Percentiles rank a stretch among this genome's conserved stretches.
Conservation (phyloP, 78 protist species). For the Planoprotostelium fungivorum region DNA sequence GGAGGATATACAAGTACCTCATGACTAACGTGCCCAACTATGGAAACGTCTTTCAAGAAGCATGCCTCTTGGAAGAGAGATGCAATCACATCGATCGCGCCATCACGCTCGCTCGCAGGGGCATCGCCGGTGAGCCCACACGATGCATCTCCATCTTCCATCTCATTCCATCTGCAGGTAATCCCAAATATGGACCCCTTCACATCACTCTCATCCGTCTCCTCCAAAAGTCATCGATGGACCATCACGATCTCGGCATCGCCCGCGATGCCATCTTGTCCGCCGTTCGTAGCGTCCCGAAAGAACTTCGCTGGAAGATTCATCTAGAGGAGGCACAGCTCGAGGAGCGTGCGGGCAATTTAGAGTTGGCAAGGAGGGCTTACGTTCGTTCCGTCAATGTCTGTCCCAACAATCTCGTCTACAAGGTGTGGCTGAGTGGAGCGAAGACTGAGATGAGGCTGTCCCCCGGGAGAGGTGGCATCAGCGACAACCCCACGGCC, state of each 20-base stretch:
- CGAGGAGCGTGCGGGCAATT: slow-evolving; percentile 74
- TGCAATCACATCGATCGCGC: slow-evolving; percentile 65
- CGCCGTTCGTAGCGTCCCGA: slow-evolving; percentile 61
- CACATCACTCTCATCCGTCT: slow-evolving; percentile 75
- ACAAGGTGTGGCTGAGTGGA: slow-evolving; percentile 90
- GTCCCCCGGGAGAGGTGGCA: neutral
- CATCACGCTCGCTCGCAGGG: slow-evolving; percentile 60
- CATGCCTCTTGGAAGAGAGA: slow-evolving; percentile 77
- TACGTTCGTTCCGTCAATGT: slow-evolving; percentile 57
- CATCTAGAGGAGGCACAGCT: slow-evolving; percentile 84
- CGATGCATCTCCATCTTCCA: neutral
- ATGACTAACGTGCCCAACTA: slow-evolving; percentile 81
- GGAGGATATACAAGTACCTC: slow-evolving; percentile 77
- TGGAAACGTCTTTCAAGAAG: slow-evolving; percentile 86
- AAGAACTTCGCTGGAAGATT: slow-evolving; percentile 90
- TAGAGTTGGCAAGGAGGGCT: slow-evolving; percentile 46
- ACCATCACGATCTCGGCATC: slow-evolving; percentile 7
- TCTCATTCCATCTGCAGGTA: neutral
- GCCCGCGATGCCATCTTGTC: slow-evolving; percentile 48
- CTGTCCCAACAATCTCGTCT: slow-evolving; percentile 78
- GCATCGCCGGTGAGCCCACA: slow-evolving; percentile 49
- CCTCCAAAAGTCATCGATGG: slow-evolving; percentile 47
- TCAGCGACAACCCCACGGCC: slow-evolving; percentile 63
- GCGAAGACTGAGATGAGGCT: slow-evolving; percentile 13
- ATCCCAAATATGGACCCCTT: slow-evolving; percentile 81